Base-by-base conservation (phyloP, 495 filamentous ascomycete species). In the Penicillium tannophilum region DNA sequence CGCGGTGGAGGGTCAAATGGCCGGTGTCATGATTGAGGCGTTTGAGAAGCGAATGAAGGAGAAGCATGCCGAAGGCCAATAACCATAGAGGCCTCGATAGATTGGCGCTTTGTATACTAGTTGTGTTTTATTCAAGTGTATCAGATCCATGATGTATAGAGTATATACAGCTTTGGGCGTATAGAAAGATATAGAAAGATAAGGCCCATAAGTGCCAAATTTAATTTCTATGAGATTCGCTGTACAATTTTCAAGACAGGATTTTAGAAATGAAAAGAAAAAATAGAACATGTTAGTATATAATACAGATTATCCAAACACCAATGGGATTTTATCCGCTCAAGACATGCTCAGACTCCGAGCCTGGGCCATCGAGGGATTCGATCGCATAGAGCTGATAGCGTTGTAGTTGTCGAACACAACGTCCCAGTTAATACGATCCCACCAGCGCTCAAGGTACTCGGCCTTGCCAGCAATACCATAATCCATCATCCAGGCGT, bases 401-500 rank as follows among this genome's bases (percentile, higher is more conserved):
- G 71, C 69, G 45, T 75, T 72, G 69, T 76, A 77, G 73, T 77
- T 76, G 35, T 78, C 76, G 54, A 67, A 70, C 52, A 96, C 94
- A 52, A 82, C 76, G 6, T 85, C 71, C 94, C 94, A 98, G 75
- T 98, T 84, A 54, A 98, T 86, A 30, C 71, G 73, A 33, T 91
- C 73, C 94, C 94, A 98, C 93, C 93, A 97, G 45, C 69, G 74
- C 77, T 89, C 81, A 51, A 92, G 78, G 74, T 84, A 98, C 55
- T 77, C 71, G 48, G 79, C 80, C 86, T 96, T 98, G 12, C 90
- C 91, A 39, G 73, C 77, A 46, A 97, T 78, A 26, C 91, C 91
- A 66, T 87, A 97, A 69, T 98, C 91, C 58, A 80, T 81, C 72
- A 98, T 74, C 86, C 90, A 98, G 2, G 87, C 89, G 73, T 98